These are phyloP conservation scores for Ogataea neopini DNA, from an alignment of 805 yeast species.

Conservation along the genomic window DNA sequence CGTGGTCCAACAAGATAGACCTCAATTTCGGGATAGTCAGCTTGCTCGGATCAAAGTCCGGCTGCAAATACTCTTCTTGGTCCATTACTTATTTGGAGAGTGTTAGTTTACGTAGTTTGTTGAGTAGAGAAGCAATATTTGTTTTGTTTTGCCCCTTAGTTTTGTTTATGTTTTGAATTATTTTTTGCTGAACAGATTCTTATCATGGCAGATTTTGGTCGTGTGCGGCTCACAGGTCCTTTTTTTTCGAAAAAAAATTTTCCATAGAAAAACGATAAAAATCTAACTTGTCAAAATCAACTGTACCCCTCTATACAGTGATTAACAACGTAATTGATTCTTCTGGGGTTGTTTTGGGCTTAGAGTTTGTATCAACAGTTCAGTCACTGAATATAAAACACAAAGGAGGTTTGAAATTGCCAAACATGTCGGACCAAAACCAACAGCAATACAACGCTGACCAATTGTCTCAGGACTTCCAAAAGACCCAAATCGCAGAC, in stretches of 20 bases:
- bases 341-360: background rate
- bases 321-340: background rate
- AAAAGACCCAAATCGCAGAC: conserved; percentile 42
- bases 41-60: conserved; percentile 63
- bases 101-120: too few species aligned
- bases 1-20: conserved; percentile 60
- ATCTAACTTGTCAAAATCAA: background rate
- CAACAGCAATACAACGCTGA: conserved; percentile 42
- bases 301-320: background rate
- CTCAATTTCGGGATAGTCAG: conserved; percentile 72
- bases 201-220: conserved; percentile 8
- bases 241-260: conserved; percentile 5
- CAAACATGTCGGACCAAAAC: conserved; percentile 31
- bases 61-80: conserved; percentile 36
- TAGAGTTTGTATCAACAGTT: background rate
- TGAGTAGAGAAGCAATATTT: too few species aligned
- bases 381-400: background rate
- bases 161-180: conserved; percentile 16
- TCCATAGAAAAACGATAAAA: conserved; percentile 5
- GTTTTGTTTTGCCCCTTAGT: conserved; percentile 1
- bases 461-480: conserved; percentile 45
- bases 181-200: background rate
- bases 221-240: conserved; percentile 5
- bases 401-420: background rate
- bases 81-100: too few species aligned